Conservation (phyloP, 2,329 filamentous ascomycete species). For the Akanthomyces dipterigenus region DNA sequence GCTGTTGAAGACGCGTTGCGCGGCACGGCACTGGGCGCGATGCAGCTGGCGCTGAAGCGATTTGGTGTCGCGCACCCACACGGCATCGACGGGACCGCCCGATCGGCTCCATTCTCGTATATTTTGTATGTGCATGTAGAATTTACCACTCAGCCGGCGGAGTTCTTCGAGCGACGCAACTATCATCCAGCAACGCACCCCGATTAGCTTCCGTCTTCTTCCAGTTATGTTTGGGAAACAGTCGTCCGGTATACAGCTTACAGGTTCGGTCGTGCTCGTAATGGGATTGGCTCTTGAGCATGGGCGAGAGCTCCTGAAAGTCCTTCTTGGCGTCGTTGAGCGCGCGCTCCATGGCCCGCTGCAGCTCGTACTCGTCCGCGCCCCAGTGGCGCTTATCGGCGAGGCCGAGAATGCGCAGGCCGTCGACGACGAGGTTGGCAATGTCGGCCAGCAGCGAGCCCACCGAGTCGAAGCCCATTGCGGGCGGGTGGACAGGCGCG, state of each 20-base stretch:
- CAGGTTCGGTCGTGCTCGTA: constrained; percentile 51
- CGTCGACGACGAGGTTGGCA: constrained; percentile 46
- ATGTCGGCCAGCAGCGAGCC: constrained; percentile 53
- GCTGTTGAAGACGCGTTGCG: constrained; percentile 47
- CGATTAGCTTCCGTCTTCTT: neutral
- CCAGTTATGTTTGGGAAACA: no score
- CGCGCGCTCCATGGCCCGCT: constrained; percentile 46
- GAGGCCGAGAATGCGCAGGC: constrained; percentile 46
- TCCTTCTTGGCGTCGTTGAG: constrained; percentile 54
- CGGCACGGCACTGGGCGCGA: constrained; percentile 51
- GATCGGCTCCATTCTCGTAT: constrained; percentile 49
- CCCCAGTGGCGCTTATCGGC: constrained; percentile 55
- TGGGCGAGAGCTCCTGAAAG: constrained; percentile 49
- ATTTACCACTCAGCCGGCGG: constrained; percentile 35
- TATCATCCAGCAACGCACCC: no score
- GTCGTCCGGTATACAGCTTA: constrained; percentile 26
- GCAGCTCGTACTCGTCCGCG: constrained; percentile 52
- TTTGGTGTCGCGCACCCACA: constrained; percentile 49
- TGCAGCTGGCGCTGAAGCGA: constrained; percentile 45
- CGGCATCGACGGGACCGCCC: constrained; percentile 48
- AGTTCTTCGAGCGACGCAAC: constrained; percentile 48
- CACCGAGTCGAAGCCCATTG: constrained; percentile 38
- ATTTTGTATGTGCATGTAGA: constrained; percentile 40
- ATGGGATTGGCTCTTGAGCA: constrained; percentile 50
- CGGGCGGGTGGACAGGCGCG: neutral